A percentile compares a stretch with the other conserved stretches of the same genome.
These are phyloP conservation scores for Candolleomyces efflorescens DNA, from an alignment of 768 basidiomycete genomes.

Conservation along the genomic window DNA sequence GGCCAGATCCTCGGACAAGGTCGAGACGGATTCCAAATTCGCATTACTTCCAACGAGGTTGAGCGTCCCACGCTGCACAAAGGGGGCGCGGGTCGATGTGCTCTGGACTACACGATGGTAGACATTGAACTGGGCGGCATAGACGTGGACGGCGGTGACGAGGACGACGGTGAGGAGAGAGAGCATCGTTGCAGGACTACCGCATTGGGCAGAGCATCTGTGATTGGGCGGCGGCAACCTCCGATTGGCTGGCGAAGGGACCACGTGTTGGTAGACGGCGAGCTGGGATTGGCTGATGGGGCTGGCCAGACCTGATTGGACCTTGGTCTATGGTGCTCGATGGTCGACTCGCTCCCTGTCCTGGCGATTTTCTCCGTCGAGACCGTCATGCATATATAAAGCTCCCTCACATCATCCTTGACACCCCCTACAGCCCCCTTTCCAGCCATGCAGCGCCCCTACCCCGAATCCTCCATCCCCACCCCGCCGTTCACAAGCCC, in stretches of 20 bases:
- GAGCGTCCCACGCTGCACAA: conserved; percentile 39
- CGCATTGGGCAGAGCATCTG: background rate
- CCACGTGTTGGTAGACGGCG: background rate
- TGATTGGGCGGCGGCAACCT: background rate
- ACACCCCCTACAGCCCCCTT: conserved; percentile 4
- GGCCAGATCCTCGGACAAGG: conserved; percentile 42
- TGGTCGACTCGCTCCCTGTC: conserved; percentile 6
- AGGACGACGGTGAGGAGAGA: conserved; percentile 7
- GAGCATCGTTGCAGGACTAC: conserved; percentile 14
- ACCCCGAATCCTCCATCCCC: conserved; percentile 24
- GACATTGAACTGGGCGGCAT: conserved; percentile 25
- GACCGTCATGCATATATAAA: conserved; percentile 11
- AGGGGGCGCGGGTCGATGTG: conserved; percentile 30
- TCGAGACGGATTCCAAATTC: conserved; percentile 36
- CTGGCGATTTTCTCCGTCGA: conserved; percentile 13
- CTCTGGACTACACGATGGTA: conserved; percentile 56
- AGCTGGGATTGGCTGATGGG: conserved; percentile 19
- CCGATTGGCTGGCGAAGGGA: conserved; percentile 11
- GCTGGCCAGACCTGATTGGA: conserved; percentile 13
- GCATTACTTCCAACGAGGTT: conserved; percentile 28
- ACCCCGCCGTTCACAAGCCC: conserved; percentile 27
- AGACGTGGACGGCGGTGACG: conserved; percentile 18
- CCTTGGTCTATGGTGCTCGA: conserved; percentile 1
- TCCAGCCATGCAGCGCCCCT: conserved; percentile 16
- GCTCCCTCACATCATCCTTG: conserved; percentile 11